Conservation (phyloP, 2,329 filamentous ascomycete species). For the Acephala macrosclerotiorum region DNA sequence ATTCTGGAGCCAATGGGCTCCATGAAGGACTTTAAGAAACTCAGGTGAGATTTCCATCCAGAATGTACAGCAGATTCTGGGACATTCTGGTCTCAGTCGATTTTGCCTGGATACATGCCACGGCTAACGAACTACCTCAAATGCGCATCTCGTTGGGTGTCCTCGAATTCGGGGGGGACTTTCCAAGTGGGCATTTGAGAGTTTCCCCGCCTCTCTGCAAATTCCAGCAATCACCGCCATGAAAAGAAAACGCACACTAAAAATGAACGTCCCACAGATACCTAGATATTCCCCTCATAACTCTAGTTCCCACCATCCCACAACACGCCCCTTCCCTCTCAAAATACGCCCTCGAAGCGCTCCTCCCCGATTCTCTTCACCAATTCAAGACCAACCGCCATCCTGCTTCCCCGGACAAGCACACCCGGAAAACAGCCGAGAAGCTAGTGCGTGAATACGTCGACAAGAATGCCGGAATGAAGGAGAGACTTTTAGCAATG, state of each 20-base stretch:
- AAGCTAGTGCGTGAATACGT: neutral
- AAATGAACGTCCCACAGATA: neutral
- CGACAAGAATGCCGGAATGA: neutral
- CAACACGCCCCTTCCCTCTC: neutral
- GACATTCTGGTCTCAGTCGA: too few relatives aligned
- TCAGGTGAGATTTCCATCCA: slow-evolving; percentile 7
- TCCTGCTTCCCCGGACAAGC: neutral
- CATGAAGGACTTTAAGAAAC: slow-evolving; percentile 20
- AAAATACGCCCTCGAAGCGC: neutral
- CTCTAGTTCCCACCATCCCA: neutral
- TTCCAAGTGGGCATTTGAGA: too few relatives aligned
- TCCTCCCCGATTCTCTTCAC: neutral
- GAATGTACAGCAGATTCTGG: too few relatives aligned
- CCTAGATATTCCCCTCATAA: slow-evolving; percentile 13
- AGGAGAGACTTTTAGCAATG: neutral
- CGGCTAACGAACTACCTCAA: too few relatives aligned
- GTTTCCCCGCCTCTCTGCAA: too few relatives aligned
- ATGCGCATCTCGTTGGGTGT: too few relatives aligned
- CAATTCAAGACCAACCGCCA: neutral
- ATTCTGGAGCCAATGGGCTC: slow-evolving; percentile 5
- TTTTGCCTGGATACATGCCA: too few relatives aligned
- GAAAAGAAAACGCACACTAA: neutral
- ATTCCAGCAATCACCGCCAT: too few relatives aligned
- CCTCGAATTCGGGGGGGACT: too few relatives aligned
- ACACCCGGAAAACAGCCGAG: neutral